Evolutionary conservation across 306 rosid species (phyloP), one percentile per base, ranked within the genome.

Genomic region (Fragaria vesca): DNA sequence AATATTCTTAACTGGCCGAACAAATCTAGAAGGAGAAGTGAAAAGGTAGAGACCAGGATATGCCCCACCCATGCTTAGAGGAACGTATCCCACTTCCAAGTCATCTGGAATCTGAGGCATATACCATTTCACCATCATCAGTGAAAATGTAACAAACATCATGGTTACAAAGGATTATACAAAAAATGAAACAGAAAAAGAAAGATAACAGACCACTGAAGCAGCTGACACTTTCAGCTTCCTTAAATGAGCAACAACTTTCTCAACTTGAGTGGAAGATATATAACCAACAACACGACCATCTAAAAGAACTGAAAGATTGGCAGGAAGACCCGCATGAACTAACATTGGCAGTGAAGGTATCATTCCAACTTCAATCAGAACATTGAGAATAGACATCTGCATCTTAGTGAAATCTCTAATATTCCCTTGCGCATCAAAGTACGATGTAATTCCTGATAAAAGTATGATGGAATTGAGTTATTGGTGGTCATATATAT

Each of bases 81-180:
- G 98, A 82, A 95, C 85, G 80, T 92, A 91, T 71, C 98, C 98
- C 51, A 95, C 97, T 88, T 95, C 98, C 75, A 95, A 81, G 84
- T 95, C 97, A 66, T 72, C 84, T 51, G 98, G 93, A 85, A 95
- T 88, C 98, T 95, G 95, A 79, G 78, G 67, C 54, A 63, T 73
- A 74, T 32, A 32, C 71, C 42, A 76, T 13, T 43, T 72, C 65
- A 69, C 61, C 66, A 72, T 74, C 68, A 83, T 72, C 52, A 80
- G 71, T 46, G 52, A 66, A 6, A 13, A 70, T 28, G 75, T 77
- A 76, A 73, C n/a, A 16, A 63, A 76, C 16, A 26, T 8, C 43
- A 24, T 51, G 45, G 15, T 15, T 24, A 0, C 16, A 47, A 12
- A 17, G 32, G 8, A 30, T 2, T 34, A 5, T 34, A 34, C 2